Evolutionary conservation across 225 moss, liverwort and hornwort genomes (phyloP), one percentile per base, ranked within the genome.

Genomic region (Marchantia polymorpha): DNA sequence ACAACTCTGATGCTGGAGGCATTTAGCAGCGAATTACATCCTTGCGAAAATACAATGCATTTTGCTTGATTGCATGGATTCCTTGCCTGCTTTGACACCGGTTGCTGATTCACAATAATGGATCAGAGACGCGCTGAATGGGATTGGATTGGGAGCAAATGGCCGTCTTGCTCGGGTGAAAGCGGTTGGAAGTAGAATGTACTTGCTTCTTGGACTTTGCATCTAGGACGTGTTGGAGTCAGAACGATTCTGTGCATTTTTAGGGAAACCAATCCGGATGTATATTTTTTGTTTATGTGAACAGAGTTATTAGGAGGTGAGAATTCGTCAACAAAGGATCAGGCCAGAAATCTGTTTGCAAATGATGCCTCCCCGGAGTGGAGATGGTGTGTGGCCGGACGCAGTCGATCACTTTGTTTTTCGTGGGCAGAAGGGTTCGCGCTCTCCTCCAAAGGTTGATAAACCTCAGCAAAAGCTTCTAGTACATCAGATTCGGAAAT

Each of bases 391-490:
- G 63, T 88, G 87, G 84, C 78, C 87, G 47, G 83, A 85, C 52
- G 83, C 48, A 9, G 87, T 81, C 29, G 83, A 85, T 81, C 82
- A 76, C 25, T 83, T 77, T 20, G 78, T 85, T n/a, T 72, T 72
- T 12, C 13, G 73, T 48, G 72, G 82, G 75, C 79, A 82, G 64
- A 73, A 75, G 39, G 87, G 87, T 49, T 70, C 83, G 20, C 69
- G 77, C 69, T 82, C 84, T 30, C 87, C 87, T 52, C 87, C 87
- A 10, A 88, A 88, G 87, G 87, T 88, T 51, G 19, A 59, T 9
- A 9, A 23, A n/a, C 56, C 8, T 56, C 30, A 7, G 27, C 17
- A 72, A 12, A 10, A 56, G 29, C 74, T 56, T 53, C 49, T 10
- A 4, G 47, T 72, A 22, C n/a, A 11, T 31, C 23, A 39, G 67